Evolutionary conservation across 805 yeast genomes (phyloP).

Genomic region (Candida maris): DNA sequence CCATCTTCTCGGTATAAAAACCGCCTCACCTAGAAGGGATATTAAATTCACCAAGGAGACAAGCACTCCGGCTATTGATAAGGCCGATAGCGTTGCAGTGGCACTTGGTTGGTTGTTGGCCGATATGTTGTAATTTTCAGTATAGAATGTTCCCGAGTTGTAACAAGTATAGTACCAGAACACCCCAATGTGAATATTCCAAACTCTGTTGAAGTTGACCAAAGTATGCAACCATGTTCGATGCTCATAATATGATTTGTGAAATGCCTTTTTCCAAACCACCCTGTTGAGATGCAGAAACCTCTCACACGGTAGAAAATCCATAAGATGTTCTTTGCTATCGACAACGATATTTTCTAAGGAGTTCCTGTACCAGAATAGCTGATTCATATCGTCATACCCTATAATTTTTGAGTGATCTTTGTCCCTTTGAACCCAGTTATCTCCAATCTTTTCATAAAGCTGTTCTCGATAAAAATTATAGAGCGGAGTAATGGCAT

Average conservation of each 20-base stretch:
- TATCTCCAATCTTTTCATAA: constrained; percentile 42
- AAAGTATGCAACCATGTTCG: constrained; percentile 76
- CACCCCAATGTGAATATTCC: constrained; percentile 70
- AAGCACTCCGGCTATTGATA: constrained; percentile 66
- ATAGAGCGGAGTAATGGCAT: constrained; percentile 72
- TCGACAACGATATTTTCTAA: constrained; percentile 51
- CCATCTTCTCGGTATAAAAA: constrained; percentile 69
- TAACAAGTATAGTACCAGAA: constrained; percentile 76
- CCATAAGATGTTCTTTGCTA: constrained; percentile 46
- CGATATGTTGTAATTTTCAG: constrained; percentile 49
- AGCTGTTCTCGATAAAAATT: constrained; percentile 54
- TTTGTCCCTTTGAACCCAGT: constrained; percentile 45
- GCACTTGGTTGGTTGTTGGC: constrained; percentile 58
- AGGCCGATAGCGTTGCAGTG: constrained; percentile 51
- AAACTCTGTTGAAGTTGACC: constrained; percentile 71
- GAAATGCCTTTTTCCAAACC: constrained; percentile 64
- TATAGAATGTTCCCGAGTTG: constrained; percentile 67
- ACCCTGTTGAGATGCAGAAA: constrained; percentile 51
- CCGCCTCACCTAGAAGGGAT: constrained; percentile 54
- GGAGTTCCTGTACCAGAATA: constrained; percentile 79
- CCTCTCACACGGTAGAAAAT: constrained; percentile 52
- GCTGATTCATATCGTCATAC: constrained; percentile 85
- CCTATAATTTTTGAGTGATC: constrained; percentile 75
- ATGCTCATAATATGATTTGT: constrained; percentile 70
- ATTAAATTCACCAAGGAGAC: constrained; percentile 54